These are phyloP conservation scores for Phytophthora multivora DNA, from an alignment of 352 stramenopile genomes.

Conservation along the genomic window DNA sequence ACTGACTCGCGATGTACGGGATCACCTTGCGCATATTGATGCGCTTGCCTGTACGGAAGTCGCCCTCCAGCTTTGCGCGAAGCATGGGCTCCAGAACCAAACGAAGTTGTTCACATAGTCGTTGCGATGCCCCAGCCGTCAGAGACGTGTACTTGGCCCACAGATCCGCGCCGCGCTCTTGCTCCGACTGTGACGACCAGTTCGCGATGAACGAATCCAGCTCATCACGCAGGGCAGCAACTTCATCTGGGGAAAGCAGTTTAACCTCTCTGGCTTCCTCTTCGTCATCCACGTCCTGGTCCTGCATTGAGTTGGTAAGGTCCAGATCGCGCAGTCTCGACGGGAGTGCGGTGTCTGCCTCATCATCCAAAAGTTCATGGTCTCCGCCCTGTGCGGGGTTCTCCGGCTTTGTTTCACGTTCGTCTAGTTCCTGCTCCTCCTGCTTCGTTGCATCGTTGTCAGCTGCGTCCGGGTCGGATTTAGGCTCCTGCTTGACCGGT, in stretches of 20 bases:
- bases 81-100: slow-evolving; percentile 98
- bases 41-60: slow-evolving; percentile 99
- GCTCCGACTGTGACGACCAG: slow-evolving; percentile 57
- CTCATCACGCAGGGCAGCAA: slow-evolving; percentile 72
- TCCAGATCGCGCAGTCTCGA: slow-evolving; percentile 46
- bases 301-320: slow-evolving; percentile 33
- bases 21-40: slow-evolving; percentile 99
- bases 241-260: slow-evolving; percentile 69
- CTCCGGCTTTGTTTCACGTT: slow-evolving; percentile 31
- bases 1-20: slow-evolving; percentile 99
- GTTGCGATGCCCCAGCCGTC: slow-evolving; percentile 91
- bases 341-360: slow-evolving; percentile 32
- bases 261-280: slow-evolving; percentile 36
- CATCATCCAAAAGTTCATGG: slow-evolving; percentile 44
- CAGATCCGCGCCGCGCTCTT: slow-evolving; percentile 65
- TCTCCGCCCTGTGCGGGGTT: slow-evolving; percentile 26
- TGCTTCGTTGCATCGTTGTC: slow-evolving; percentile 32
- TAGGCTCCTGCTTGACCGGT: slow-evolving; percentile 33
- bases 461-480: slow-evolving; percentile 16
- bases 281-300: slow-evolving; percentile 44
- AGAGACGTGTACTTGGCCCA: slow-evolving; percentile 95
- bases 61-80: slow-evolving; percentile 96
- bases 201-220: slow-evolving; percentile 79
- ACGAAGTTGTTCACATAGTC: slow-evolving; percentile 98
- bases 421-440: slow-evolving; percentile 24